phyloP scores from a whole-genome alignment of 176 grass and related monocot genomes.

The Calamus simplicifolius region DNA sequence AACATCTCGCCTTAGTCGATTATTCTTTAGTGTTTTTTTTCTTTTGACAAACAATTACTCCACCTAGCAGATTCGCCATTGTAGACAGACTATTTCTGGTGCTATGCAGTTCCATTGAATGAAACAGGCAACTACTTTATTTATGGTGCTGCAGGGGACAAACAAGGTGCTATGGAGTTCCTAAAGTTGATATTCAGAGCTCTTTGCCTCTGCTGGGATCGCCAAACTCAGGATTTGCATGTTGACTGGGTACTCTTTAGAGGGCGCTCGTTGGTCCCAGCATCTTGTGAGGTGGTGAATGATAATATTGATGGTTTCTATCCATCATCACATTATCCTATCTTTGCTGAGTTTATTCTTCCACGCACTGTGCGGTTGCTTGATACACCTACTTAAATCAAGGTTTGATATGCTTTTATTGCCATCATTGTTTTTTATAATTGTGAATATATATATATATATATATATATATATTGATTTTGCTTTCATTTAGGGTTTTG shows the following conservation, averaged over 20 bases:
- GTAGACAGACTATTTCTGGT: too few species aligned
- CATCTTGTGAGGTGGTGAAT: conserved; percentile 94
- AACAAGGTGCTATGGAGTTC: conserved; percentile 92
- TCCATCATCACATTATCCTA: conserved; percentile 85
- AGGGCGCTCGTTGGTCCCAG: conserved; percentile 74
- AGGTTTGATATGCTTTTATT: too few species aligned
- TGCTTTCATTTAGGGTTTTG: too few species aligned
- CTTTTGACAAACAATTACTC: too few species aligned
- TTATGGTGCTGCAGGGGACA: conserved; percentile 50
- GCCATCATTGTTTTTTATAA: too few species aligned
- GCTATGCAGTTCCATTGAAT: too few species aligned
- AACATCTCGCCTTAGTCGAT: too few species aligned
- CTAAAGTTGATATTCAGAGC: conserved; percentile 96
- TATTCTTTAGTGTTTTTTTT: too few species aligned
- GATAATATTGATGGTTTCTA: conserved; percentile 91
- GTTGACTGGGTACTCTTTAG: conserved; percentile 93
- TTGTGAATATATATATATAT: too few species aligned
- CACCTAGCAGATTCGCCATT: too few species aligned
- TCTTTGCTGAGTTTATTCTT: conserved; percentile 82
- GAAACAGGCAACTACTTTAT: background rate
- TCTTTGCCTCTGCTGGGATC: conserved; percentile 95
- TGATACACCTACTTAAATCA: conserved; percentile 20
- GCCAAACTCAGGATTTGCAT: conserved; percentile 96
- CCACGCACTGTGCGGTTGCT: conserved; percentile 63
- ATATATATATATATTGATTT: too few species aligned